Evolutionary conservation across 140 eudicot species (phyloP), one percentile per base, ranked within the genome.

Genomic region (Oenanthe javanica): DNA sequence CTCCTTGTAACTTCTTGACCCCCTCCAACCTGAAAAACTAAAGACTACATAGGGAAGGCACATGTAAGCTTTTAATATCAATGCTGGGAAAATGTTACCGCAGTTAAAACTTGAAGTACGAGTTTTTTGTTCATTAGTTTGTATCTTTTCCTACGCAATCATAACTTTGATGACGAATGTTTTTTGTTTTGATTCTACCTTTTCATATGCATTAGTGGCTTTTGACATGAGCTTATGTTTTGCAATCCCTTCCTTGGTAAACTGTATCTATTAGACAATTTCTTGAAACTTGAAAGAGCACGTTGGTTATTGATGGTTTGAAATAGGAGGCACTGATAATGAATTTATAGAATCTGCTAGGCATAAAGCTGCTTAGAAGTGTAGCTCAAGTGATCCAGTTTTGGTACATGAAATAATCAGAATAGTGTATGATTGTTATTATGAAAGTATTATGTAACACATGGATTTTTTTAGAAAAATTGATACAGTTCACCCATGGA

Each of bases 1-100:
- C 80, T 88, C 31, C 87, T 57, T 21, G 66, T 57, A 63, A 85
- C 86, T 52, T 82, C 85, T 84, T 86, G 84, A 84, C 46, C 78
- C 46, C 80, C 11, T 43, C 59, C n/a, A 31, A 19, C 45, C 52
- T 16, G 36, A 15, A 25, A n/a, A 52, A 16, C 69, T n/a, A 9
- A 13, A 13, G 70, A 81, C 64, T 10, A 6, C 67, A 9, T 6
- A 14, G 48, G 50, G 19, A 40, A 27, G 42, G 46, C 23, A 48
- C 6, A 76, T 31, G 36, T 38, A 46, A 42, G 19, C 25, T 63
- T 51, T 81, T n/a, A 21, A n/a, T 67, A 6, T 42, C 9, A 21
- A 19, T 81, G 74, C 12, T 11, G 43, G 27, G 5, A 48, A 57
- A 11, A n/a, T 11, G 6, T 1, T 45, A 18, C 31, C 52, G 43